phyloP scores from a whole-genome alignment of 2,329 filamentous ascomycete species.

The Neurospora sp. region DNA sequence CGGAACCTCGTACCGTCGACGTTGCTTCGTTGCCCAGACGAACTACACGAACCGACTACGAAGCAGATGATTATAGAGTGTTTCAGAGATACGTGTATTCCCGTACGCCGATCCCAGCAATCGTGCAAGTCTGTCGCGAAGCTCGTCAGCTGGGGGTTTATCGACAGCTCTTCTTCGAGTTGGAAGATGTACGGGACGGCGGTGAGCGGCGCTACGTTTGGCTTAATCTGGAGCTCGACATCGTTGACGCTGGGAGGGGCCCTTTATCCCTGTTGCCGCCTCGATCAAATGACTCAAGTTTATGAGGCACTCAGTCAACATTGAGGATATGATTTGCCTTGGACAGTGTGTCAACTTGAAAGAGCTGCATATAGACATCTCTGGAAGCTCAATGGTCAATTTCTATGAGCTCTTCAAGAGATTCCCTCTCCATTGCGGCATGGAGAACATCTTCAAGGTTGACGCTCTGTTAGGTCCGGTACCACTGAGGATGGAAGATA shows the following conservation, averaged over 20 bases:
- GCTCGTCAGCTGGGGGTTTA: background rate
- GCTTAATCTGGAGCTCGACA: background rate
- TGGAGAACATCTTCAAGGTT: background rate
- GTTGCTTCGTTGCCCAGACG: background rate
- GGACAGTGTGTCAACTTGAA: background rate
- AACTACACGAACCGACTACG: background rate
- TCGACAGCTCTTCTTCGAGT: background rate
- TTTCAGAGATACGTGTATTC: background rate
- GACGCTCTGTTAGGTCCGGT: background rate
- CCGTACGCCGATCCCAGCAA: background rate
- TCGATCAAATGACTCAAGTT: background rate
- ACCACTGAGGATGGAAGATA: background rate
- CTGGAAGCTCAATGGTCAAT: background rate
- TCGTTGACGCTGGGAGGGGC: background rate
- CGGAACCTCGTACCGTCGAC: background rate
- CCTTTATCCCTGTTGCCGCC: background rate
- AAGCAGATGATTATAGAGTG: background rate
- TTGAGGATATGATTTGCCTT: background rate
- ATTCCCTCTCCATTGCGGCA: background rate
- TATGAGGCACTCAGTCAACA: accelerated
- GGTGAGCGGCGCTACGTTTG: background rate
- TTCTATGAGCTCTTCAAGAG: background rate
- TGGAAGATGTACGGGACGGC: background rate
- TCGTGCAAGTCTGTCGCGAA: background rate
- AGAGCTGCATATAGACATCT: background rate